These are phyloP conservation scores for Fusarium pseudoanthophilum DNA, from an alignment of 2,329 filamentous ascomycete genomes.

Conservation along the genomic window DNA sequence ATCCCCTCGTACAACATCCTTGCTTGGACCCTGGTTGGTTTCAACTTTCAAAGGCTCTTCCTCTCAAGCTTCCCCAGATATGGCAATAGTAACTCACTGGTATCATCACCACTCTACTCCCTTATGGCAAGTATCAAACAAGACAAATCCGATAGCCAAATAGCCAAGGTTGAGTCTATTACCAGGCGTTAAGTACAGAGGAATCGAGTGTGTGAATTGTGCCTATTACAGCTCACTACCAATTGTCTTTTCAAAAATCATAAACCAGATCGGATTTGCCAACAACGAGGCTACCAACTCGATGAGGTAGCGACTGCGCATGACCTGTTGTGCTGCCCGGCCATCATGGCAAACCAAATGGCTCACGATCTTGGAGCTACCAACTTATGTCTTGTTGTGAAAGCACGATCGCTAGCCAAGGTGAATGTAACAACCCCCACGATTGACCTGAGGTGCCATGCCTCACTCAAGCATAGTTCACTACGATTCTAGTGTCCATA, in stretches of 20 bases:
- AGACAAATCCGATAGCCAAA: neutral
- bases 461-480: slow-evolving; percentile 20
- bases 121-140: slow-evolving; percentile 6
- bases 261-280: slow-evolving; percentile 33
- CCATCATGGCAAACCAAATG: slow-evolving; percentile 36
- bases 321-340: slow-evolving; percentile 33
- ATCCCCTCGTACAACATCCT: slow-evolving; percentile 32
- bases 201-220: slow-evolving; percentile 18
- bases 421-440: slow-evolving; percentile 21
- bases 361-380: slow-evolving; percentile 12
- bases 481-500: slow-evolving; percentile 10
- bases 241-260: slow-evolving; percentile 34
- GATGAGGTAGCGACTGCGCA: slow-evolving; percentile 28
- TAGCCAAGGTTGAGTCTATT: neutral
- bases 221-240: slow-evolving; percentile 5
- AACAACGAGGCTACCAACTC: slow-evolving; percentile 23
- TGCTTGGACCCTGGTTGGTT: slow-evolving; percentile 21
- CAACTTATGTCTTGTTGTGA: neutral
- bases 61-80: slow-evolving; percentile 42
- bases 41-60: slow-evolving; percentile 27
- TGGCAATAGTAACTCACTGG: slow-evolving; percentile 17
- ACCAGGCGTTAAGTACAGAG: neutral
- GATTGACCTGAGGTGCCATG: slow-evolving; percentile 19
- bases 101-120: slow-evolving; percentile 28
- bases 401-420: slow-evolving; percentile 5